Evolutionary conservation across 148 eudicot species (phyloP).

Genomic region (Fagopyrum tataricum): DNA sequence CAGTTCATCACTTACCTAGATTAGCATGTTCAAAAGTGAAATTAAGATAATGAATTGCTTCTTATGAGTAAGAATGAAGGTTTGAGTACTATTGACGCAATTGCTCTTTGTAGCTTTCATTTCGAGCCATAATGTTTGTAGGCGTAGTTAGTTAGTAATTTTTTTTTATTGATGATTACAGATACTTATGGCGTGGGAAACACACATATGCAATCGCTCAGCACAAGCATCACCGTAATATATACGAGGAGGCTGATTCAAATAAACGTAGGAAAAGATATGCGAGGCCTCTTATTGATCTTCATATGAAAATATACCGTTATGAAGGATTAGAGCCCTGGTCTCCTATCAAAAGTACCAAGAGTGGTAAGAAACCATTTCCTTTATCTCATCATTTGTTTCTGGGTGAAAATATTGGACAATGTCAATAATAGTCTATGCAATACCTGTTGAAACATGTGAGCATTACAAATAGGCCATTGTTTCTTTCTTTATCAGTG

Average conservation of each 20-base stretch:
- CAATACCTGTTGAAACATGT: not conserved
- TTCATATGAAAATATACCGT: constrained; percentile 83
- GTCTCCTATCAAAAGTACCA: constrained; percentile 56
- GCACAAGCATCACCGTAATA: constrained; percentile 82
- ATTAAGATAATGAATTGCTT: not conserved
- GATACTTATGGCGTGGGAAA: constrained; percentile 96
- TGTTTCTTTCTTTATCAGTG: not conserved
- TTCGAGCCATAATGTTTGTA: not conserved
- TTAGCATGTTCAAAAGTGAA: not conserved
- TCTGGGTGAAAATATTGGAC: not conserved
- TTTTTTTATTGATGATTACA: constrained; percentile 24
- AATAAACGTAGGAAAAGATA: constrained; percentile 95
- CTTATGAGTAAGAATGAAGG: not conserved
- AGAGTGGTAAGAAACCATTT: constrained; percentile 53
- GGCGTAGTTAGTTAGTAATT: not conserved
- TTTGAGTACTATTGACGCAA: not conserved
- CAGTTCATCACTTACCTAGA: not conserved
- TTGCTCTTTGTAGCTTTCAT: not conserved
- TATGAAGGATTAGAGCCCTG: constrained; percentile 92
- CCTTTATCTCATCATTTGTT: not conserved
- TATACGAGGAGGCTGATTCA: constrained; percentile 97
- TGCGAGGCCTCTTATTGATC: constrained; percentile 94
- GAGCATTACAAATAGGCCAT: not conserved
- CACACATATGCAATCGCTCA: constrained; percentile 92
- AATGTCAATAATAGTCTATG: not conserved